Evolutionary conservation across 2,329 filamentous ascomycete genomes (phyloP), one percentile per base, ranked within the genome.

Genomic region (Scopulariopsis brevicaulis): DNA sequence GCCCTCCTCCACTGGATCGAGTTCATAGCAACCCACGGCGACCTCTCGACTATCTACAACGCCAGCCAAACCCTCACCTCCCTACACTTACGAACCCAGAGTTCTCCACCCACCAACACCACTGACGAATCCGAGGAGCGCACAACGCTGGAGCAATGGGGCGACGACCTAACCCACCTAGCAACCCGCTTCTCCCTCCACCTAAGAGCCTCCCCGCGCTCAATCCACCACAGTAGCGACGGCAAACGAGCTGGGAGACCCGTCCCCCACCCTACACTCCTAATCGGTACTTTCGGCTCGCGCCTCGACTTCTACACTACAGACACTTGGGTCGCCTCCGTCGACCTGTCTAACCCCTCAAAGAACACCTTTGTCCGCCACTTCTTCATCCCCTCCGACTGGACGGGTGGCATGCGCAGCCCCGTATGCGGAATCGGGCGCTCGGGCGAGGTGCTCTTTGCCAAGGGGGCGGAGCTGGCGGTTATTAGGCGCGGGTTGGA

Each of bases 341-440:
- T 1, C 55, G 60, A 15, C 50, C 60, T 22, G 25, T 14, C 12
- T 34, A 50, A 8, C 46, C 34, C 25, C 15, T 25, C 34, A 34
- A 28, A 28, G 37, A 46, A 6, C 55, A 51, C 25, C 24, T n/a
- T 34, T 25, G 53, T 61, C 12, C 59, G 61, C 2, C 63, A 66
- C 48, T 66, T 65, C 59, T 64, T 64, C 56, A 34, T 66, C n/a
- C 64, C 64, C 4, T 57, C 55, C 15, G 60, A 65, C 57, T 66
- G 63, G 62, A 28, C 62, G 12, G 58, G 58, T 25, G 55, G 59
- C 15, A 50, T 60, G 12, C 32, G 56, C 34, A 40, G 43, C 14
- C 54, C 61, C 12, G 24, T 60, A 4, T 40, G 61, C 14, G 62
- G 58, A 2, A 24, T 64, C 12, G 56, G 62, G 2, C 15, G 32